Evolutionary conservation across 805 yeast species (phyloP), one percentile per base, ranked within the genome.

Genomic region (Ascoidea tarda): DNA sequence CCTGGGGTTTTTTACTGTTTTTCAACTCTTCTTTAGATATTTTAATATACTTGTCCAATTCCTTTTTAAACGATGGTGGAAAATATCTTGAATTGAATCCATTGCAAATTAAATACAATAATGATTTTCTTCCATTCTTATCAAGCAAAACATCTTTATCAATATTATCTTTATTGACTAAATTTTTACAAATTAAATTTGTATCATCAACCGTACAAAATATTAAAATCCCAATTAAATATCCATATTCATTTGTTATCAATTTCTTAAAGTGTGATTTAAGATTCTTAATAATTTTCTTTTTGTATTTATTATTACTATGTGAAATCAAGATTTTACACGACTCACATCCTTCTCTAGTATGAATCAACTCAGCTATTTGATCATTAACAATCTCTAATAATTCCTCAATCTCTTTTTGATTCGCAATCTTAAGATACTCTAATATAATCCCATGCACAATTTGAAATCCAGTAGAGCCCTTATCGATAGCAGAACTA

Each of bases 361-460:
- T 91, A 66, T 91, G 99, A 38, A 90, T 96, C 65, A 91, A 75
- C 69, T 91, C 97, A 16, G 96, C 96, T 65, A 88, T 75, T 65
- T 89, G 96, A 63, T 90, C 97, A 51, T 81, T 77, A 56, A 91
- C 71, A 48, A 88, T 70, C 56, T 89, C 96, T 59, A 89, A 79
- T 62, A 91, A 82, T 52, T 87, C 96, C 59, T 84, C 75, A 54
- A 82, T 77, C 66, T 87, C 91, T 47, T 76, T 74, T 49, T 76
- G 79, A 55, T 79, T 79, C 57, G 88, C 79, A 55, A 88, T 82
- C 56, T 81, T 77, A 49, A 81, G 77, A 62, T 85, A 88, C 66
- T 91, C 96, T 64, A 76, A 82, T 96, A 91, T 88, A 51, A 95
- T 96, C 46, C 96, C 96, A 67, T 91, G 98, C 65, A 91, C 77